Evolutionary conservation across 129 eudicot genomes (phyloP).

Genomic region (Tagetes patula): DNA sequence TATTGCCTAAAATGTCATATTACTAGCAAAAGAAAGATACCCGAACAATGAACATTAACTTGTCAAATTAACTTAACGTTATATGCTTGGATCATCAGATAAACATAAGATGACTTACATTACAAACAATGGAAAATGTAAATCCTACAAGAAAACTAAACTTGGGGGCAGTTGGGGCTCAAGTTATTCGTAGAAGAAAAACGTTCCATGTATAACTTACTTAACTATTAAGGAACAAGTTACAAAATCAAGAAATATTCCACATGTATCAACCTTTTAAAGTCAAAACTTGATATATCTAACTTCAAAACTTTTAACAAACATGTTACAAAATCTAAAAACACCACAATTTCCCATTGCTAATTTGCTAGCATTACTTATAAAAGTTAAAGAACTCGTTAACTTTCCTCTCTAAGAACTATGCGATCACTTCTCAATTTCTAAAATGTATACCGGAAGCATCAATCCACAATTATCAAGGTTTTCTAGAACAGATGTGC

Average conservation of each 20-base stretch:
- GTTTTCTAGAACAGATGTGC: too few relatives aligned
- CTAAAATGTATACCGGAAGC: slow-evolving; percentile 13
- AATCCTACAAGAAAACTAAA: slow-evolving; percentile 1
- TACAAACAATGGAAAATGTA: not conserved
- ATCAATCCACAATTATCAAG: not conserved
- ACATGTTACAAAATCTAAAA: slow-evolving; percentile 3
- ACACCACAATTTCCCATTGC: slow-evolving; percentile 1
- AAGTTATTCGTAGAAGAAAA: not conserved
- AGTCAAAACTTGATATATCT: slow-evolving; percentile 6
- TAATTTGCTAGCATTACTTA: too few relatives aligned
- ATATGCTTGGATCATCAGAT: too few relatives aligned
- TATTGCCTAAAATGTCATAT: slow-evolving; percentile 9
- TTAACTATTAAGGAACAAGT: not conserved
- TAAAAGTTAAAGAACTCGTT: not conserved
- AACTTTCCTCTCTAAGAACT: not conserved
- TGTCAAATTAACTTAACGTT: not conserved
- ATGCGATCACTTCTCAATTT: not conserved
- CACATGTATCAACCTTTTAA: not conserved
- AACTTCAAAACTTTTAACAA: not conserved
- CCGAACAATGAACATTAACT: not conserved
- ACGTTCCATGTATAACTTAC: not conserved
- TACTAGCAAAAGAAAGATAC: slow-evolving; percentile 4
- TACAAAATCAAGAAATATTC: not conserved
- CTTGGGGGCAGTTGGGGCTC: too few relatives aligned
- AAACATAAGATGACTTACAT: too few relatives aligned